A percentile compares a stretch with the other conserved stretches of the same genome.
Conservation (phyloP, 495 filamentous ascomycete genomes). For the Lasiosphaeria hispida region DNA sequence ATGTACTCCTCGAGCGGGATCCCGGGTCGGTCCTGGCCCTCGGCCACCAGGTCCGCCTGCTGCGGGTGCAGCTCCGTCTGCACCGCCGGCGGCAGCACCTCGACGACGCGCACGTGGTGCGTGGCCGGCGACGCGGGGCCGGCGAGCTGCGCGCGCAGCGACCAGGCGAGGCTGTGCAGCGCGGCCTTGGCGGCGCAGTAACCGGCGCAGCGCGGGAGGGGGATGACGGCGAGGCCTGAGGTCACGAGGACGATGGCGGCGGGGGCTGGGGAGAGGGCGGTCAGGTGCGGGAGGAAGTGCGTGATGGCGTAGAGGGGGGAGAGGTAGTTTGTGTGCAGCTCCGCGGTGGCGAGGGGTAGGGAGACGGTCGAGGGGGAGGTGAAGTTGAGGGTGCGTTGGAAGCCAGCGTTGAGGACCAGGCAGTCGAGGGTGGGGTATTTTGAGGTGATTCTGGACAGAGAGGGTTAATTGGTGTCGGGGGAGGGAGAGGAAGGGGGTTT, state of each 20-base stretch:
- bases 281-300: constrained; percentile 63
- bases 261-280: constrained; percentile 30
- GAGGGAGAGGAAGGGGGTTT: constrained; percentile 2
- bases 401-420: constrained; percentile 58
- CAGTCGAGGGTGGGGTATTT: constrained; percentile 57
- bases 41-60: constrained; percentile 45
- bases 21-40: constrained; percentile 40
- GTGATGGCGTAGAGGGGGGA: constrained; percentile 59
- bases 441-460: constrained; percentile 45
- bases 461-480: constrained; percentile 37
- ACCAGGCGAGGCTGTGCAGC: constrained; percentile 54
- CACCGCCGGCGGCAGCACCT: constrained; percentile 65
- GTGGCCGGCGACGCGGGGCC: constrained; percentile 8
- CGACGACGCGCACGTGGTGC: constrained; percentile 53
- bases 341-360: constrained; percentile 49
- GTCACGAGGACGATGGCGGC: constrained; percentile 49
- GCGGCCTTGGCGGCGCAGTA: constrained; percentile 62
- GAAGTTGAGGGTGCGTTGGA: constrained; percentile 60
- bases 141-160: constrained; percentile 58
- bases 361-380: constrained; percentile 56
- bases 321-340: constrained; percentile 68
- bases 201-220: constrained; percentile 47
- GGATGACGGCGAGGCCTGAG: constrained; percentile 55
- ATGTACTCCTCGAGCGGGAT: constrained; percentile 62
- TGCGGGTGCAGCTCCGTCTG: constrained; percentile 61